Evolutionary conservation across 768 basidiomycete genomes (phyloP).

Genomic region (Amanita thiersii): DNA sequence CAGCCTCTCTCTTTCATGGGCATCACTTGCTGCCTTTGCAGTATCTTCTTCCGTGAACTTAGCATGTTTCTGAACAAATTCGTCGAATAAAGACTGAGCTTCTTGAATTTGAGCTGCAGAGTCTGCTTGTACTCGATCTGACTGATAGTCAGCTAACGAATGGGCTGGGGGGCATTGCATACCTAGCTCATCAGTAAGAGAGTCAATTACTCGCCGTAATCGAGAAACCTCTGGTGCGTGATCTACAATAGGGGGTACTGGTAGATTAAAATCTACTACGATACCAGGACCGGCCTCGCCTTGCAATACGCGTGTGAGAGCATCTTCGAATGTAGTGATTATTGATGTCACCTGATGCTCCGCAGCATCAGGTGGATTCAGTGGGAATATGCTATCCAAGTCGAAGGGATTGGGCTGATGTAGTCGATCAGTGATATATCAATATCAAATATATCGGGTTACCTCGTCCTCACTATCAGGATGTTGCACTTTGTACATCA

Average conservation of each 20-base stretch:
- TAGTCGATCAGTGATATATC: neutral
- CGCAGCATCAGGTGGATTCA: slow-evolving; percentile 7
- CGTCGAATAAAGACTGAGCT: slow-evolving; percentile 3
- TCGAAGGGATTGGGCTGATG: slow-evolving; percentile 2
- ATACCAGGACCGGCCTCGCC: neutral
- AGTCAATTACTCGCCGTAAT: neutral
- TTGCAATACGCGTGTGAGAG: neutral
- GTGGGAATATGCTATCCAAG: slow-evolving; percentile 5
- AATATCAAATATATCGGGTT: slow-evolving; percentile 21
- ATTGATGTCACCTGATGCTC: slow-evolving; percentile 1
- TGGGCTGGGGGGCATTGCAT: neutral
- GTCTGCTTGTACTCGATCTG: slow-evolving; percentile 4
- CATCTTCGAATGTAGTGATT: slow-evolving; percentile 5
- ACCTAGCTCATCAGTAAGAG: slow-evolving; percentile 5
- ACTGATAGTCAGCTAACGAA: neutral
- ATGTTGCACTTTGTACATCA: slow-evolving; percentile 26
- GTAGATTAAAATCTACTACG: neutral
- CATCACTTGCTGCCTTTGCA: slow-evolving; percentile 24
- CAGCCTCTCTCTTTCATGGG: slow-evolving; percentile 41
- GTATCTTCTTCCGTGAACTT: neutral
- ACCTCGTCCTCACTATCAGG: slow-evolving; percentile 7
- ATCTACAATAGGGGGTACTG: no score
- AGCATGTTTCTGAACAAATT: slow-evolving; percentile 5
- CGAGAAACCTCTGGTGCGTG: slow-evolving; percentile 4
- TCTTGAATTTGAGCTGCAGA: slow-evolving; percentile 3